A percentile compares a stretch with the other conserved stretches of the same genome.
These are phyloP conservation scores for Calonectria henricotiae DNA, from an alignment of 2,329 filamentous ascomycete species.

Conservation along the genomic window DNA sequence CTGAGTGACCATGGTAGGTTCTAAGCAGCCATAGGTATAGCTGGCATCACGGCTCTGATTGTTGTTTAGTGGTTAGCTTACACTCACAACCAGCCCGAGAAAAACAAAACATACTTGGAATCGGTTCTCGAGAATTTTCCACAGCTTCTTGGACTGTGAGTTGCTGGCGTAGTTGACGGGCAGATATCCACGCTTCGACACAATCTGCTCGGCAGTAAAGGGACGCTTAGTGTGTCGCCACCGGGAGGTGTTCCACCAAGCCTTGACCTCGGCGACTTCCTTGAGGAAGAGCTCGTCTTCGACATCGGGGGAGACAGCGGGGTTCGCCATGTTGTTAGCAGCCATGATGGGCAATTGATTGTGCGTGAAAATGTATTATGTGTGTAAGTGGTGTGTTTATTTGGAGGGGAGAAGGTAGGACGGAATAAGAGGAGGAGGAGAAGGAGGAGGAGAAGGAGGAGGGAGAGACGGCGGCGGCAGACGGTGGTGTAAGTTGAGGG, in stretches of 20 bases:
- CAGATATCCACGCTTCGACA: constrained; percentile 92
- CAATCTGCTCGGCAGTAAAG: constrained; percentile 97
- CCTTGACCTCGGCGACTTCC: constrained; percentile 90
- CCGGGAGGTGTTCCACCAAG: constrained; percentile 94
- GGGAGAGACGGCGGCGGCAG: neutral
- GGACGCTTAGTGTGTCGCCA: constrained; percentile 95
- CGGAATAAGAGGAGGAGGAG: neutral
- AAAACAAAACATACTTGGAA: constrained; percentile 78
- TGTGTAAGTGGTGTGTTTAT: constrained; percentile 17
- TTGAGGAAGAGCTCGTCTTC: constrained; percentile 81
- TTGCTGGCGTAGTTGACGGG: constrained; percentile 95
- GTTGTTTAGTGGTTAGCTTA: constrained; percentile 29
- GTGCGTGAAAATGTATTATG: constrained; percentile 30
- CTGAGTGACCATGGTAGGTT: constrained; percentile 98
- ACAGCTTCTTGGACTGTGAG: constrained; percentile 92
- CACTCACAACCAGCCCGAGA: neutral
- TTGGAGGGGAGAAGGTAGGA: neutral
- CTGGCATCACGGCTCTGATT: constrained; percentile 84
- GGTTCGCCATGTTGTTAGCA: constrained; percentile 75
- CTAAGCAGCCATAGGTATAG: constrained; percentile 97
- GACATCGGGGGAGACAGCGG: constrained; percentile 69
- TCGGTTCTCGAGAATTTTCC: constrained; percentile 88
- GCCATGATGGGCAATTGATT: constrained; percentile 66
- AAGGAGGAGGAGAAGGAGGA: constrained; percentile 8
- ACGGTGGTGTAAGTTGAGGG: constrained; percentile 3